Evolutionary conservation across 2,329 filamentous ascomycete genomes (phyloP), one percentile per base, ranked within the genome.

Genomic region (Colletotrichum sp.): DNA sequence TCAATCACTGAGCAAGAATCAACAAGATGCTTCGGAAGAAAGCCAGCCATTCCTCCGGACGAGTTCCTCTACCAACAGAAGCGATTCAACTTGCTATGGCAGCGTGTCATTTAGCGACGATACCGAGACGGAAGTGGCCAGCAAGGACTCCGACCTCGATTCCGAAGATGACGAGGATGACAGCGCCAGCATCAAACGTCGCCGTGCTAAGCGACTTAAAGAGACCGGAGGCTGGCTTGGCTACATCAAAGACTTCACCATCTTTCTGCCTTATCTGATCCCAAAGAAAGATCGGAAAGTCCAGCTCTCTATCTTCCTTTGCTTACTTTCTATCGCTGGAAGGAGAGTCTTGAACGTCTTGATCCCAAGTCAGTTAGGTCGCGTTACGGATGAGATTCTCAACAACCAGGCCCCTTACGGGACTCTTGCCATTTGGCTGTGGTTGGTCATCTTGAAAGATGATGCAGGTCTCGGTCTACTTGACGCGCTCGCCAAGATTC

Each of bases 331-430:
- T 24, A 72, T 85, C 8, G 60, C 78, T 0, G 78, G 72, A 10
- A 77, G 78, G 3, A 78, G 84, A 52, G 79, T 77, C 2, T 70
- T 84, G 24, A 82, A 81, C n/a, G 75, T 85, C 8, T 8, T 84
- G 21, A 77, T 84, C 1, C 84, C 84, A 1, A 78, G 77, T 2
- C 83, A 85, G 34, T 76, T 85, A 4, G 84, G 83, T 0, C 76
- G 82, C 1, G 78, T 84, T 28, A 79, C 81, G 2, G 83, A 85
- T 39, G 78, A 79, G 16, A 69, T 84, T 26, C 72, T 82, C n/a
- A 78, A 75, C 0, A 79, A 79, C 8, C 18, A 77, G 49, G 24
- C 70, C 0, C 76, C 76, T 1, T 76, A 73, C 32, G 57, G 26
- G 2, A 66, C 70, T 6, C 16, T 77, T 3, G 26, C 62, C 18